These are phyloP conservation scores for Picea glauca DNA, from an alignment of 75 land plant species.

Conservation along the genomic window DNA sequence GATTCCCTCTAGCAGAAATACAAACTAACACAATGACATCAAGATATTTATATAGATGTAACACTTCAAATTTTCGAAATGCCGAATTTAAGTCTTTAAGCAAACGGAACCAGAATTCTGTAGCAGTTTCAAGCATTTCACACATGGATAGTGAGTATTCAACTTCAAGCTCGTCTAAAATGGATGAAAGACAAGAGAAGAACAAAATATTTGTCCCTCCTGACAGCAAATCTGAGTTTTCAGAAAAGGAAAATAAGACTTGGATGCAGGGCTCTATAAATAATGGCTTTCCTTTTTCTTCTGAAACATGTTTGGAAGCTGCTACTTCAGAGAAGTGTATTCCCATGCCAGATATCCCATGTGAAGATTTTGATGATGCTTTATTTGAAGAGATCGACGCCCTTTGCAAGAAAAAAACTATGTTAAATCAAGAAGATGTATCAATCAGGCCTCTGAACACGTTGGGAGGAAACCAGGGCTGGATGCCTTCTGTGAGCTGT, in stretches of 20 bases:
- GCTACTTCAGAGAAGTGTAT: background rate
- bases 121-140: slow-evolving; percentile 6
- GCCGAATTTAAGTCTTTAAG: background rate
- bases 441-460: slow-evolving; percentile 9
- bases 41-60: background rate
- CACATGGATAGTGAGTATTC: background rate
- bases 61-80: background rate
- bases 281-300: background rate
- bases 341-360: background rate
- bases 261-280: background rate
- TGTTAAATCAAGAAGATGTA: slow-evolving; percentile 7
- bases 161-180: background rate
- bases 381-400: slow-evolving; percentile 60
- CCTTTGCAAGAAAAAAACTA: slow-evolving; percentile 39
- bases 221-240: background rate
- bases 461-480: background rate
- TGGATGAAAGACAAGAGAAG: background rate
- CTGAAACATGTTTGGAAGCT: background rate
- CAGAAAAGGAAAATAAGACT: background rate
- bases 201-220: background rate
- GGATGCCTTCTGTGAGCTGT: background rate
- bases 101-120: background rate
- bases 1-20: slow-evolving; percentile 14
- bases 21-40: background rate
- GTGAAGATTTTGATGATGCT: slow-evolving; percentile 67